Evolutionary conservation across 305 asterid genomes (phyloP).

Genomic region (Fraxinus baroniana): DNA sequence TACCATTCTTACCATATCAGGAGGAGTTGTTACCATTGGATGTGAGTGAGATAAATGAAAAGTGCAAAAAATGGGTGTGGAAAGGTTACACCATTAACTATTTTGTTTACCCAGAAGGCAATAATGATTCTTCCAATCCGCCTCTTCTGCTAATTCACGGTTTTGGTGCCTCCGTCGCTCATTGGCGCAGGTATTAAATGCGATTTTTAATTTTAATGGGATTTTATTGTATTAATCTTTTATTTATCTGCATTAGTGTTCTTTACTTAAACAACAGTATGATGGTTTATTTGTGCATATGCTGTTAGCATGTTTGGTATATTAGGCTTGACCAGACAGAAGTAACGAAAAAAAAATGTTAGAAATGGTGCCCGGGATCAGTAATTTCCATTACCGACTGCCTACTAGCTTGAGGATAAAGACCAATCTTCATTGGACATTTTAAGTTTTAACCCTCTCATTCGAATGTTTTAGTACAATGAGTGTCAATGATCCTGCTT

Average conservation of each 20-base stretch:
- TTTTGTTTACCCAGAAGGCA: slow-evolving; percentile 48
- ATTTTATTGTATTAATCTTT: neutral
- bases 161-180: slow-evolving; percentile 90
- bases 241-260: neutral
- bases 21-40: slow-evolving; percentile 48
- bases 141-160: slow-evolving; percentile 87
- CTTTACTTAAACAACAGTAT: neutral
- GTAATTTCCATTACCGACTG: neutral
- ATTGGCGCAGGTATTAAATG: slow-evolving; percentile 74
- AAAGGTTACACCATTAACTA: slow-evolving; percentile 61
- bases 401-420: neutral
- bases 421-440: neutral
- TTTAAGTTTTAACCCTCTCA: neutral
- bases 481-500: neutral
- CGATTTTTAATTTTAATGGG: neutral
- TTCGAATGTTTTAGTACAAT: neutral
- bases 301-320: neutral
- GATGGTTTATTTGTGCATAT: neutral
- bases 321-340: neutral
- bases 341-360: neutral
- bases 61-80: slow-evolving; percentile 79
- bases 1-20: neutral
- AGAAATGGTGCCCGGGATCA: neutral
- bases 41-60: slow-evolving; percentile 50
- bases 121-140: slow-evolving; percentile 28